Percentiles rank a stretch among this genome's conserved stretches.
phyloP scores from a whole-genome alignment of 2,329 filamentous ascomycete species.

The Plectosphaerella sp. region DNA sequence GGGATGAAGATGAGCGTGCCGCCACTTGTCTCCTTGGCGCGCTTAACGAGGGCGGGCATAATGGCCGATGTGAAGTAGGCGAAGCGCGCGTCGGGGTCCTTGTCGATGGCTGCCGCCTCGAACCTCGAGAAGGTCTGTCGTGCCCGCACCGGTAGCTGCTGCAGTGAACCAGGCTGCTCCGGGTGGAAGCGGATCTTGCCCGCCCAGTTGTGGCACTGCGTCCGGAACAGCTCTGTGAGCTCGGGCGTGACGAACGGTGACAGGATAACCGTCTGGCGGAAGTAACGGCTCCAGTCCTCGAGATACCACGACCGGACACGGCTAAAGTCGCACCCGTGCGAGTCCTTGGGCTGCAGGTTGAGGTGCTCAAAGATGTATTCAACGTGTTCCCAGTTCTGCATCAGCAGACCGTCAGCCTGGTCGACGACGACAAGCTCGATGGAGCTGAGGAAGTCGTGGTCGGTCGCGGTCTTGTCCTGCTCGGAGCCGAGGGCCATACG shows the following conservation, averaged over 20 bases:
- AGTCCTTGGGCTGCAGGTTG: constrained; percentile 83
- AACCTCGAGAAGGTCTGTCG: constrained; percentile 91
- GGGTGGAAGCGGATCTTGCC: constrained; percentile 73
- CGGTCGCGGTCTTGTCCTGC: constrained; percentile 55
- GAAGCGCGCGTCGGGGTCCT: constrained; percentile 85
- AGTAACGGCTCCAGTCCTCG: constrained; percentile 74
- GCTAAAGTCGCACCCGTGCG: constrained; percentile 90
- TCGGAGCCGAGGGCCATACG: constrained; percentile 86
- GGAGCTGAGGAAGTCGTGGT: constrained; percentile 89
- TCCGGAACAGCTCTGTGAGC: constrained; percentile 72
- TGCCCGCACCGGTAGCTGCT: constrained; percentile 65
- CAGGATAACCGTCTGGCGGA: constrained; percentile 82
- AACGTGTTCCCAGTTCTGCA: constrained; percentile 98
- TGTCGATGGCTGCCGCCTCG: constrained; percentile 62
- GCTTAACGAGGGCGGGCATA: constrained; percentile 68
- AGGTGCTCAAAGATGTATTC: constrained; percentile 88
- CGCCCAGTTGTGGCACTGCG: constrained; percentile 72
- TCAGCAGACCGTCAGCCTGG: constrained; percentile 86
- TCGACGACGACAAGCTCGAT: constrained; percentile 89
- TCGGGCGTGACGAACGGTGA: constrained; percentile 85
- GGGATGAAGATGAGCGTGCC: constrained; percentile 80
- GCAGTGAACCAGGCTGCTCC: constrained; percentile 67
- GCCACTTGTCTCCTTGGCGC: constrained; percentile 60
- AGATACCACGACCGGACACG: constrained; percentile 89
- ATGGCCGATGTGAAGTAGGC: constrained; percentile 83